Base-by-base conservation (phyloP, 305 asterid genomes). In the Striga hermonthica region DNA sequence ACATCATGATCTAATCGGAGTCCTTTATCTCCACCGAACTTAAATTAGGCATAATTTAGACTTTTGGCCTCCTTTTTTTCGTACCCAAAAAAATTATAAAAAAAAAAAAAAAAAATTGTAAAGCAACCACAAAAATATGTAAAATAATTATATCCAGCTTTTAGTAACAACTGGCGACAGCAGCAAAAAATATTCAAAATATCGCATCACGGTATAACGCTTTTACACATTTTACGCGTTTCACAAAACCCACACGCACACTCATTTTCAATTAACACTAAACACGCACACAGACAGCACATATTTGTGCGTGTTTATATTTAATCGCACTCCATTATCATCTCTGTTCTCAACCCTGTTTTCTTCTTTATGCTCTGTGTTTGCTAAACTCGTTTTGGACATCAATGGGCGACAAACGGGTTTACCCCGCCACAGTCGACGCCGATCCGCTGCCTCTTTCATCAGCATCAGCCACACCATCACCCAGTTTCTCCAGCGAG, bases 401-500 rank as follows among this genome's bases (percentile, higher is more conserved):
- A 7, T 52, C 1, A 66, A 69, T 58, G 75, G 40, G 68, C 5
- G 72, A 69, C 37, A 45, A 59, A 7, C 78, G 74, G 1, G 68
- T 74, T 39, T 72, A 74, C 43, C 78, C 75, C 16, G 1, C 65
- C 65, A 5, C 78, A 40, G 9, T 16, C 47, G 68, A 58, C 64
- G 5, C 11, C 16, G 70, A 56, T 6, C 15, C 65, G 7, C 41
- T 62, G 31, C 66, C 58, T n/a, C 43, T 4, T 74, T 83, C 15
- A 60, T 43, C 31, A 22, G 31, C 31, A 22, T 22, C 31, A 2
- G 31, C 31, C 31, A 22, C 65, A 4, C 15, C 67, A 12, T 40
- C 67, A 14, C 3, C 70, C 28, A 35, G 40, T 5, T n/a, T 60
- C 49, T 59, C 60, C 59, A 62, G 7, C 31, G 68, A 74, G n/a